These are phyloP conservation scores for Crithidia brevicula DNA, from an alignment of 208 protist species.

Conservation along the genomic window DNA sequence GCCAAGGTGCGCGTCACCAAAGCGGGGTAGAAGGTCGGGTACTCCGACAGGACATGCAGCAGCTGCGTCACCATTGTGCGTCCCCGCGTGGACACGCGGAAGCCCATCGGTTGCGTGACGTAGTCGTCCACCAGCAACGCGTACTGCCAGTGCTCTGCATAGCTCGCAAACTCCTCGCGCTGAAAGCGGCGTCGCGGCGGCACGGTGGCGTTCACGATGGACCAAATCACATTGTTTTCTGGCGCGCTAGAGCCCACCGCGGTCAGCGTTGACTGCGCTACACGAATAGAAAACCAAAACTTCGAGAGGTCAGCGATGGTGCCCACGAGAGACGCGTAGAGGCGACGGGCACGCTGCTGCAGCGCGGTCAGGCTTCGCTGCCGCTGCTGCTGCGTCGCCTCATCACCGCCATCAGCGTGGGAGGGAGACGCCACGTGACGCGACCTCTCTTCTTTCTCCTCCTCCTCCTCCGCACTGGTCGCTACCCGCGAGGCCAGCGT, in stretches of 20 bases:
- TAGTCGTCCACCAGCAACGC: slow-evolving; percentile 76
- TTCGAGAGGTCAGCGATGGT: slow-evolving; percentile 71
- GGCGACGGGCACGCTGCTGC: slow-evolving; percentile 16
- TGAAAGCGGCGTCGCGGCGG: slow-evolving; percentile 64
- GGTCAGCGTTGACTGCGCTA: slow-evolving; percentile 27
- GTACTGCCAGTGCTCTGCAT: slow-evolving; percentile 80
- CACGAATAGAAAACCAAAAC: slow-evolving; percentile 41
- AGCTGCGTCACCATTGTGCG: slow-evolving; percentile 69
- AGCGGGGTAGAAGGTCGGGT: slow-evolving; percentile 72
- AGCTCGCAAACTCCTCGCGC: slow-evolving; percentile 50
- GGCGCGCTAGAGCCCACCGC: slow-evolving; percentile 34
- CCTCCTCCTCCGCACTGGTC: neutral
- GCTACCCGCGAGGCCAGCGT: too few species aligned
- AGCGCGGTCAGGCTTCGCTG: neutral
- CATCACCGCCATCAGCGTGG: too few species aligned
- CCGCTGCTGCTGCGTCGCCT: too few species aligned
- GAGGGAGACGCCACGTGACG: too few species aligned
- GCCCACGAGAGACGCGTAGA: slow-evolving; percentile 66
- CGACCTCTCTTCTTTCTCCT: too few species aligned
- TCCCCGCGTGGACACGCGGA: slow-evolving; percentile 27
- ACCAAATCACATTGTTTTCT: slow-evolving; percentile 41
- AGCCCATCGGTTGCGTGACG: slow-evolving; percentile 62
- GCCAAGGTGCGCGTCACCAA: slow-evolving; percentile 66
- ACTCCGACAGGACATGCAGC: slow-evolving; percentile 53
- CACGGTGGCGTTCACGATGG: slow-evolving; percentile 47